phyloP scores from a whole-genome alignment of 441 rosid genomes.

The Cnidoscolus chayamansa region DNA sequence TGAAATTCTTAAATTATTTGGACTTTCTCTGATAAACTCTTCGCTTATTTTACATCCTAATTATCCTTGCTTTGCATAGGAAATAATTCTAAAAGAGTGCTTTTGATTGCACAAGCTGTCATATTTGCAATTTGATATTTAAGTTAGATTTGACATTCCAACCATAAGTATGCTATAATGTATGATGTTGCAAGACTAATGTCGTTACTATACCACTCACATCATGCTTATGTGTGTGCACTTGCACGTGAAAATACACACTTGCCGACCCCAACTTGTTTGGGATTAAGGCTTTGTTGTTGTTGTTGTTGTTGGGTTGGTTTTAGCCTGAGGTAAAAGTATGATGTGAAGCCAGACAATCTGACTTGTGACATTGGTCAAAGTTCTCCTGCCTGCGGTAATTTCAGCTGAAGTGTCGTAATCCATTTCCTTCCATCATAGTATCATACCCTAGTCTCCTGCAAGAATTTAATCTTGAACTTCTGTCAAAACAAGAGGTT shows the following conservation, averaged over 20 bases:
- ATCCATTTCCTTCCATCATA: conserved; percentile 2
- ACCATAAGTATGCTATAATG: not conserved
- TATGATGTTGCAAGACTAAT: not conserved
- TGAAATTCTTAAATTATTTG: not conserved
- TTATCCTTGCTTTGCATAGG: not conserved
- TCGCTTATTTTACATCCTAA: not conserved
- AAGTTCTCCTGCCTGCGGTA: not conserved
- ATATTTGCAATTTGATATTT: not conserved
- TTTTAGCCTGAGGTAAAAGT: conserved; percentile 5
- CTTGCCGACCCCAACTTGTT: no score
- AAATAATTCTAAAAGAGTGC: not conserved
- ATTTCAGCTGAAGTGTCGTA: not conserved
- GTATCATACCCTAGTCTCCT: not conserved
- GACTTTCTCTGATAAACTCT: not conserved
- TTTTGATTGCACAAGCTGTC: not conserved
- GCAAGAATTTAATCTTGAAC: not conserved
- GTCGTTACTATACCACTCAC: not conserved
- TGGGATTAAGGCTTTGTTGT: no score
- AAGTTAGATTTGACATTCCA: not conserved
- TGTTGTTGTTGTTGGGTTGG: not conserved
- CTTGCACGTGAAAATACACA: not conserved
- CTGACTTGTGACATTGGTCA: not conserved
- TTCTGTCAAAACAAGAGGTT: not conserved
- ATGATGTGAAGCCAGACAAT: not conserved
- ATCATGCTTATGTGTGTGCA: not conserved